phyloP scores from a whole-genome alignment of 2,329 filamentous ascomycete species.

The Trichoderma sp. region DNA sequence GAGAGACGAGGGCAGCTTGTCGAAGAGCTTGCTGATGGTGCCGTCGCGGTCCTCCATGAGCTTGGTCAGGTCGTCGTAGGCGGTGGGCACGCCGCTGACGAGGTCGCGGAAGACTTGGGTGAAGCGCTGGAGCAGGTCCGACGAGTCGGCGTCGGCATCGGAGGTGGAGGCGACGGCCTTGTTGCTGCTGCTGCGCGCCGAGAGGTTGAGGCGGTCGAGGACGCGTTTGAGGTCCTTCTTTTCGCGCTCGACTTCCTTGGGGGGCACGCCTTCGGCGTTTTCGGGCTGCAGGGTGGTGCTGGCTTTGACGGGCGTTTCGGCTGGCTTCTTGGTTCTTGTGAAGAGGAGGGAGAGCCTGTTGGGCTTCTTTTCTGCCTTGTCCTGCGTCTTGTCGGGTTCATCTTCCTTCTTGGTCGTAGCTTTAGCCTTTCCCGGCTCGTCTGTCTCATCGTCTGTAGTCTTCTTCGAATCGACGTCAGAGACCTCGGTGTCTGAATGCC shows the following conservation, averaged over 20 bases:
- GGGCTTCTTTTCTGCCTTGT: slow-evolving; percentile 40
- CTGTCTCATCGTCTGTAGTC: slow-evolving; percentile 25
- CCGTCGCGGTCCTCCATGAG: slow-evolving; percentile 65
- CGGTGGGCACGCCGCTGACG: slow-evolving; percentile 88
- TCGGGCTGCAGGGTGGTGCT: slow-evolving; percentile 42
- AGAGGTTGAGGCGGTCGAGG: slow-evolving; percentile 81
- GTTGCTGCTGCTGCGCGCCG: slow-evolving; percentile 71
- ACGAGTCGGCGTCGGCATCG: slow-evolving; percentile 79
- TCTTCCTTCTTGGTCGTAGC: neutral
- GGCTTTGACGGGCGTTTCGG: neutral
- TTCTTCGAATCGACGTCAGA: slow-evolving; percentile 35
- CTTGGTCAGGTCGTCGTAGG: slow-evolving; percentile 79
- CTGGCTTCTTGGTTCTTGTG: slow-evolving; percentile 45
- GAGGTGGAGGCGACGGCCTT: slow-evolving; percentile 75
- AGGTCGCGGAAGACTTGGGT: slow-evolving; percentile 90
- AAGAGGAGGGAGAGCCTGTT: slow-evolving; percentile 44
- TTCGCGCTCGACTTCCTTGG: slow-evolving; percentile 52
- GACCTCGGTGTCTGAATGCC: slow-evolving; percentile 44
- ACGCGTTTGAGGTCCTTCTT: slow-evolving; percentile 75
- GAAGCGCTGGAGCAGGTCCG: slow-evolving; percentile 80
- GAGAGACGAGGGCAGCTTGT: slow-evolving; percentile 73
- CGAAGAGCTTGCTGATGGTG: slow-evolving; percentile 61
- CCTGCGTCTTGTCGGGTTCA: slow-evolving; percentile 40
- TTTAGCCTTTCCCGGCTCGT: slow-evolving; percentile 12
- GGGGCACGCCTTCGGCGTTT: slow-evolving; percentile 40